phyloP scores from a whole-genome alignment of 1,284 basidiomycete genomes.

The Phlebopus sp. region DNA sequence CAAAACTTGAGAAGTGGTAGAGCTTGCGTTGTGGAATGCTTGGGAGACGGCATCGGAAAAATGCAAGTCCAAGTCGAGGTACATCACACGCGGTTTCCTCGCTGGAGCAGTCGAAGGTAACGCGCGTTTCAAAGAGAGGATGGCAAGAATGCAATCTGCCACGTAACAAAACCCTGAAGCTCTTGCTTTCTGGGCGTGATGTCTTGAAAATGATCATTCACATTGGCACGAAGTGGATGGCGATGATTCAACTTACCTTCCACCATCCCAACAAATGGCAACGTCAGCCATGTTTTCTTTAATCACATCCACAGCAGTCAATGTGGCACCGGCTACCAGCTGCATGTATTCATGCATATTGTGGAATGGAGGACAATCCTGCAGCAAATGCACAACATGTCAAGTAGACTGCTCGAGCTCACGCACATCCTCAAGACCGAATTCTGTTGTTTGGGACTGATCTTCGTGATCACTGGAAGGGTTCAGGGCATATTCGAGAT shows the following conservation, averaged over 20 bases:
- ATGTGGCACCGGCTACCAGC: constrained; percentile 73
- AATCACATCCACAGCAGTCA: constrained; percentile 68
- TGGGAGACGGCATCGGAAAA: constrained; percentile 86
- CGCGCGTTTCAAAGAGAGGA: constrained; percentile 56
- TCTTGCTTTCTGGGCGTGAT: constrained; percentile 70
- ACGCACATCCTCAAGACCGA: constrained; percentile 69
- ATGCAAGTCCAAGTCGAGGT: constrained; percentile 91
- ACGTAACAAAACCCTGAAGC: constrained; percentile 94
- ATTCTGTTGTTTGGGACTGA: constrained; percentile 33
- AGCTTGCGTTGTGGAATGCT: constrained; percentile 57
- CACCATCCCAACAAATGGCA: constrained; percentile 84
- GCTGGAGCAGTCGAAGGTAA: constrained; percentile 8
- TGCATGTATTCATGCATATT: constrained; percentile 69
- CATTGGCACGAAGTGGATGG: neutral
- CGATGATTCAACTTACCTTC: constrained; percentile 46
- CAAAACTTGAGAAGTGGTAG: constrained; percentile 52
- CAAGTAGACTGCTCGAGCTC: neutral
- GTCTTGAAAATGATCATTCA: constrained; percentile 40
- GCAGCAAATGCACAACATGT: constrained; percentile 10
- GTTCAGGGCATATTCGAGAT: constrained; percentile 53
- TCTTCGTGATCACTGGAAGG: constrained; percentile 24
- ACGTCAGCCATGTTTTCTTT: constrained; percentile 53
- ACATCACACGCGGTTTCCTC: constrained; percentile 73
- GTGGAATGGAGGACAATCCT: constrained; percentile 83
- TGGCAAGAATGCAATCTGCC: constrained; percentile 83